Percentiles rank a stretch among this genome's conserved stretches.
These are phyloP conservation scores for Sphenostylis stenocarpa DNA, from an alignment of 306 rosid genomes.

Conservation along the genomic window DNA sequence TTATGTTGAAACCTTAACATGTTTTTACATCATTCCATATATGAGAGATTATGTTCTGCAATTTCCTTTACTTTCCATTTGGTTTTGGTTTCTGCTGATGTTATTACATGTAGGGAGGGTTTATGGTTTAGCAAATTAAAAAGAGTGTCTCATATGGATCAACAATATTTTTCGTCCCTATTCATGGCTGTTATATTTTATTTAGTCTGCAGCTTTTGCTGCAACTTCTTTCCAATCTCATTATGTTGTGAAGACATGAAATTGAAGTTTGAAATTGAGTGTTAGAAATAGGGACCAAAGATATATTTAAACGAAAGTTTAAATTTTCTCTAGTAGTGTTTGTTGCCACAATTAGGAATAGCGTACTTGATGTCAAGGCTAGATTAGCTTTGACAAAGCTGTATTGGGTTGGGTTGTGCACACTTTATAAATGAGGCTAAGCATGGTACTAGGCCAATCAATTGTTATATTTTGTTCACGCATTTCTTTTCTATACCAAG, in stretches of 20 bases:
- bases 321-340: neutral
- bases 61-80: slow-evolving; percentile 16
- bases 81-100: neutral
- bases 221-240: neutral
- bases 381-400: neutral
- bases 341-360: neutral
- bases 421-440: neutral
- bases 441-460: neutral
- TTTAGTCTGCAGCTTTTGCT: neutral
- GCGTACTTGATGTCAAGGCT: neutral
- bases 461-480: neutral
- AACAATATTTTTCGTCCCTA: neutral
- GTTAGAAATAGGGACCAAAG: neutral
- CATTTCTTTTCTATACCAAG: neutral
- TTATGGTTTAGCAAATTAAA: neutral
- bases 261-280: neutral
- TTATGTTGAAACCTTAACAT: too few species aligned
- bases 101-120: neutral
- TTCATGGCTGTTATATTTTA: neutral
- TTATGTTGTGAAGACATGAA: neutral
- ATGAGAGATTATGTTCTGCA: neutral
- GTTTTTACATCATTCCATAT: neutral
- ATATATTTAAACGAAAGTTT: neutral
- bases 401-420: neutral
- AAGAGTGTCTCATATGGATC: neutral